Conservation (phyloP, 73 alveolate species). For the Tetrahymena thermophila region DNA sequence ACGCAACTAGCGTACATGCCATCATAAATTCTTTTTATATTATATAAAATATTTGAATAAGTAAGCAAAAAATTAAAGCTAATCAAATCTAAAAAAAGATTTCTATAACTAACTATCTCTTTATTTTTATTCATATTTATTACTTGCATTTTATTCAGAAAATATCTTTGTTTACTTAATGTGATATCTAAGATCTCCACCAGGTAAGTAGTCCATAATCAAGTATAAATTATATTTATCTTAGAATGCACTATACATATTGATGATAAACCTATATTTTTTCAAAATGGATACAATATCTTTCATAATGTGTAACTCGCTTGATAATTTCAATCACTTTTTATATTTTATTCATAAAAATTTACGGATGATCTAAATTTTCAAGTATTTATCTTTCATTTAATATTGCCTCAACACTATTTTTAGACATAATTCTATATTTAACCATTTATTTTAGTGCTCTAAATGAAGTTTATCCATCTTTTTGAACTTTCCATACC, state of each 20-base stretch:
- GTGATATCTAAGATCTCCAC: constrained; percentile 63
- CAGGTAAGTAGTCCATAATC: constrained; percentile 45
- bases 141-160: constrained; percentile 68
- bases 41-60: background rate
- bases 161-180: constrained; percentile 29
- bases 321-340: background rate
- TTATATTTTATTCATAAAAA: background rate
- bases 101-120: background rate
- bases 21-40: constrained; percentile 46
- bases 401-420: constrained; percentile 33
- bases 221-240: constrained; percentile 45
- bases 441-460: background rate
- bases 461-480: background rate
- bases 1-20: constrained; percentile 56
- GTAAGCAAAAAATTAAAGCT: no score
- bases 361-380: constrained; percentile 22
- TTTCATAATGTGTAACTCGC: no score
- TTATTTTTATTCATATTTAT: background rate
- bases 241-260: constrained; percentile 52
- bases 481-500: background rate
- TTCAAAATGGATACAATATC: background rate
- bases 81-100: background rate
- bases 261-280: constrained; percentile 50
- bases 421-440: constrained; percentile 39
- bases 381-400: constrained; percentile 38